Conservation (phyloP, 208 protist genomes). For the Porcisia deanei region DNA sequence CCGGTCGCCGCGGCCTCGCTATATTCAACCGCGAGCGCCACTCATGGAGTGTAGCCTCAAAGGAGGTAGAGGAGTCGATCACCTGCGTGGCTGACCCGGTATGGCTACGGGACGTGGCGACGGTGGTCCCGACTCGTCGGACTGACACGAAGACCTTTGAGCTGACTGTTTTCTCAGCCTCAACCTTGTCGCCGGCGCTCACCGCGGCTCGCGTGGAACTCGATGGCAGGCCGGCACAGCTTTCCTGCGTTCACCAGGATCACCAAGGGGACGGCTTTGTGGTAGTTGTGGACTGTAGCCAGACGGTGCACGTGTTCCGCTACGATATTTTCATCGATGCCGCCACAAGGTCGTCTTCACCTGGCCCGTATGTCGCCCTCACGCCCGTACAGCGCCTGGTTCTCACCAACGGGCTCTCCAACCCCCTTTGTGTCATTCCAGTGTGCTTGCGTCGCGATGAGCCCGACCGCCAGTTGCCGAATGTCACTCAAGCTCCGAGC, state of each 20-base stretch:
- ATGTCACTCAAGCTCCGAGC: constrained; percentile 16
- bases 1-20: constrained; percentile 43
- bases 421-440: constrained; percentile 29
- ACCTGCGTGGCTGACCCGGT: constrained; percentile 54
- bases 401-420: constrained; percentile 20
- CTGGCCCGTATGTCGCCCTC: constrained; percentile 23
- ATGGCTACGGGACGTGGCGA: constrained; percentile 51
- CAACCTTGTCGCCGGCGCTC: constrained; percentile 27
- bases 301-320: constrained; percentile 42
- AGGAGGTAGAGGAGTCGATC: constrained; percentile 36
- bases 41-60: constrained; percentile 43
- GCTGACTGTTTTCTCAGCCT: constrained; percentile 36
- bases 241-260: constrained; percentile 41
- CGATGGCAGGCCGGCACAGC: constrained; percentile 30
- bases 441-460: constrained; percentile 26
- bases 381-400: constrained; percentile 29
- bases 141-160: constrained; percentile 31
- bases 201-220: constrained; percentile 29
- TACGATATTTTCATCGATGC: constrained; percentile 43
- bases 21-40: constrained; percentile 42
- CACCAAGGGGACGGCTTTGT: constrained; percentile 44
- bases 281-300: constrained; percentile 33
- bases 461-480: constrained; percentile 19
- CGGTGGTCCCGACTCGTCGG: constrained; percentile 40
- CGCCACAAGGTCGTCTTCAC: background rate